These are phyloP conservation scores for Candida qinlingensis DNA, from an alignment of 805 yeast species.

Conservation along the genomic window DNA sequence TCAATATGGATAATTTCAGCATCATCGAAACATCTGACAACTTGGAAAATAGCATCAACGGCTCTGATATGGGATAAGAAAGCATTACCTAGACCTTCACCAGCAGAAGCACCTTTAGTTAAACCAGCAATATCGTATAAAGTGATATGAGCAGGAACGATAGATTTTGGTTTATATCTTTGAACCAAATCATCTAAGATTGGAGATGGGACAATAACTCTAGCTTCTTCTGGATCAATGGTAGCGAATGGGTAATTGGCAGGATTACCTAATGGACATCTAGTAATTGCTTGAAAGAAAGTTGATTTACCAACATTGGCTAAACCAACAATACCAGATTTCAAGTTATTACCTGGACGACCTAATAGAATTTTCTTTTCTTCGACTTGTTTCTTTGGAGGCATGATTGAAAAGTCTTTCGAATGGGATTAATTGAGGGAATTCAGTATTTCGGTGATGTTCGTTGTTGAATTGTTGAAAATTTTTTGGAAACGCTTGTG, in stretches of 20 bases:
- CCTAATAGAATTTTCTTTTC: constrained; percentile 76
- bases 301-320: constrained; percentile 96
- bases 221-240: constrained; percentile 96
- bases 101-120: constrained; percentile 93
- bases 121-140: constrained; percentile 97
- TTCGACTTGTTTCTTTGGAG: constrained; percentile 64
- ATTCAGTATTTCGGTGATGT: background rate
- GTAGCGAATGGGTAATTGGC: constrained; percentile 99
- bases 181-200: constrained; percentile 74
- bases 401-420: constrained; percentile 32
- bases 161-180: constrained; percentile 75
- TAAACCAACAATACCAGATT: constrained; percentile 90
- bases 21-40: constrained; percentile 95
- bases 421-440: background rate
- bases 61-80: constrained; percentile 95
- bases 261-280: constrained; percentile 89
- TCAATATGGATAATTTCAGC: constrained; percentile 97
- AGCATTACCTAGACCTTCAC: constrained; percentile 97
- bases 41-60: constrained; percentile 96
- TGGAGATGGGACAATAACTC: constrained; percentile 88
- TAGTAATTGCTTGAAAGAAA: constrained; percentile 94
- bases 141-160: constrained; percentile 89
- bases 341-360: constrained; percentile 72
- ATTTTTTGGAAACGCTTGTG: background rate
- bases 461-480: background rate